These are phyloP conservation scores for Orychophragmus violaceus DNA, from an alignment of 345 rosid genomes.

Conservation along the genomic window DNA sequence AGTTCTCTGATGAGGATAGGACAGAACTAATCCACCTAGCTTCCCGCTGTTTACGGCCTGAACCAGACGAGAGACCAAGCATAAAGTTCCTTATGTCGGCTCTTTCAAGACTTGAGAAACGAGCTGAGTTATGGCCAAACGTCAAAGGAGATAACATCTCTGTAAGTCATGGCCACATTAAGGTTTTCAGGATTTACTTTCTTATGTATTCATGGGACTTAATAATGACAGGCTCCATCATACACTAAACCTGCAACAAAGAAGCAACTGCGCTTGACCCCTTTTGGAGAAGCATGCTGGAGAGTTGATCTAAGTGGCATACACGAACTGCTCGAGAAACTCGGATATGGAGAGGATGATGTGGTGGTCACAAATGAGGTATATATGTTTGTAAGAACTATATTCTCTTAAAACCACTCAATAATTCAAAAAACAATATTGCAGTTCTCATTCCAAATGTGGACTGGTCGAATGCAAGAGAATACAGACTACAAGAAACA, in stretches of 20 bases:
- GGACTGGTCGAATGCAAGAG: slow-evolving; percentile 96
- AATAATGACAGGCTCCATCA: slow-evolving; percentile 56
- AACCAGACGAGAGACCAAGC: slow-evolving; percentile 96
- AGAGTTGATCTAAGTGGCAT: slow-evolving; percentile 84
- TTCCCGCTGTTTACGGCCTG: slow-evolving; percentile 81
- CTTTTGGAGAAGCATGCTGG: slow-evolving; percentile 83
- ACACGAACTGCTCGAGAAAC: slow-evolving; percentile 75
- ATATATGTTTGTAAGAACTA: neutral
- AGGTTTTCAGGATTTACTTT: neutral
- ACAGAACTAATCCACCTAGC: slow-evolving; percentile 79
- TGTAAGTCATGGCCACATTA: slow-evolving; percentile 18
- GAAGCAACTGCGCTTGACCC: slow-evolving; percentile 46
- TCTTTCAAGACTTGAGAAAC: slow-evolving; percentile 76
- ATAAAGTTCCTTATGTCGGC: slow-evolving; percentile 73
- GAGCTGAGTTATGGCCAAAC: slow-evolving; percentile 55
- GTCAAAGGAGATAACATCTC: slow-evolving; percentile 17
- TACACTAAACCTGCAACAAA: slow-evolving; percentile 40
- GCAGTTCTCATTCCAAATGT: slow-evolving; percentile 97
- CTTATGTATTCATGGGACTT: neutral
- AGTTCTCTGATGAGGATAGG: slow-evolving; percentile 93
- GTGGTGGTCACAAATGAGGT: slow-evolving; percentile 90
- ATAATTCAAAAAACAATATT: neutral
- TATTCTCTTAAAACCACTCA: neutral
- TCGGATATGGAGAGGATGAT: slow-evolving; percentile 93
- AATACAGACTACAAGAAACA: slow-evolving; percentile 80